phyloP scores from a whole-genome alignment of 352 stramenopile species.

The Hyaloperonospora brassicae region DNA sequence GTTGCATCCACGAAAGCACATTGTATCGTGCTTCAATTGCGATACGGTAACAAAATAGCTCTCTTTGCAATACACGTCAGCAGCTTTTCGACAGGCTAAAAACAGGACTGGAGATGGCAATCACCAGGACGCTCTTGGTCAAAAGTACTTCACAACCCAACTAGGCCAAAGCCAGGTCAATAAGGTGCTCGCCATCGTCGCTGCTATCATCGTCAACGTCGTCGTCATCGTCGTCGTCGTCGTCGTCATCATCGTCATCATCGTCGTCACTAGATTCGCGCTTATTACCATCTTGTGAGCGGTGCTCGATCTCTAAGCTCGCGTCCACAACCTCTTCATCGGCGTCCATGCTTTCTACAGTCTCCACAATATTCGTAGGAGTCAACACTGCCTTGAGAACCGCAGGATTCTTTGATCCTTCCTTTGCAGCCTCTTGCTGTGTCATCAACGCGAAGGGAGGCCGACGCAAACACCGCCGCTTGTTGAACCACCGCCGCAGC shows the following conservation, averaged over 20 bases:
- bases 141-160: conserved; percentile 1
- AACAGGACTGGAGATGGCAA: conserved; percentile 3
- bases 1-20: not conserved
- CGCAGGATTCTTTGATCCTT: conserved; percentile 41
- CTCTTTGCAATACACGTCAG: conserved; percentile 18
- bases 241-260: conserved; percentile 37
- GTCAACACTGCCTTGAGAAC: conserved; percentile 27
- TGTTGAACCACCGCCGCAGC: conserved; percentile 81
- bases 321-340: conserved; percentile 24
- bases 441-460: conserved; percentile 81
- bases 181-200: conserved; percentile 30
- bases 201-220: conserved; percentile 28
- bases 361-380: conserved; percentile 18
- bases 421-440: conserved; percentile 53
- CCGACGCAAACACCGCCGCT: conserved; percentile 70
- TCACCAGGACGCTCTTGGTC: conserved; percentile 4
- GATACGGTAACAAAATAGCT: conserved; percentile 2
- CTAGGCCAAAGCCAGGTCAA: conserved; percentile 26
- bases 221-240: conserved; percentile 25
- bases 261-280: conserved; percentile 42
- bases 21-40: not conserved
- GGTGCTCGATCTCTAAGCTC: conserved; percentile 25
- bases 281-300: conserved; percentile 41
- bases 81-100: conserved; percentile 8
- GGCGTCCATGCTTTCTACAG: conserved; percentile 21